phyloP scores from a whole-genome alignment of 2,329 filamentous ascomycete genomes.

The Colletotrichum gigasporum region DNA sequence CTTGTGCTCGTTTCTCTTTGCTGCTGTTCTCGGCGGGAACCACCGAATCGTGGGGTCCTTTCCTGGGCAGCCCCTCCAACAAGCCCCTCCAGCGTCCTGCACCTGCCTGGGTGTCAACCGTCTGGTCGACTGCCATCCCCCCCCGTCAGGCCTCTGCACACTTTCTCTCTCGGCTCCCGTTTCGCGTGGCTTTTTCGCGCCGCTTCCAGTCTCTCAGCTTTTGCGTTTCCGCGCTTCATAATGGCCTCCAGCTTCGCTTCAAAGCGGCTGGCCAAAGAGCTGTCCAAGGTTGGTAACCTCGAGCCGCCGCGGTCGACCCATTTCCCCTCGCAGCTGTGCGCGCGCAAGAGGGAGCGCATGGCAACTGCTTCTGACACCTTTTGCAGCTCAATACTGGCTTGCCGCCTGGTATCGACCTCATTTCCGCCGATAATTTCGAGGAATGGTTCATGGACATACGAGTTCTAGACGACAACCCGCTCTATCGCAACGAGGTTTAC shows the following conservation, averaged over 20 bases:
- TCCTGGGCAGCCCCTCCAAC: conserved; percentile 26
- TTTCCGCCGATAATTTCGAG: conserved; percentile 82
- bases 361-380: conserved; percentile 7
- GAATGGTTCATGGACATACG: conserved; percentile 94
- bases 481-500: conserved; percentile 84
- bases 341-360: neutral
- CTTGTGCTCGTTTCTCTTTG: neutral
- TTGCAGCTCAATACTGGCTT: conserved; percentile 53
- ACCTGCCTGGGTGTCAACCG: no score
- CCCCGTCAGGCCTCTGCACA: neutral
- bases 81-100: conserved; percentile 24
- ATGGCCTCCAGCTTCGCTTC: conserved; percentile 59
- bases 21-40: conserved; percentile 24
- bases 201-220: neutral
- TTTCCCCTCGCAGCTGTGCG: neutral
- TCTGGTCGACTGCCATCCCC: conserved; percentile 1
- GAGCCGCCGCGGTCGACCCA: neutral
- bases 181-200: neutral
- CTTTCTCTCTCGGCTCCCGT: neutral
- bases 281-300: conserved; percentile 57
- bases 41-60: conserved; percentile 30
- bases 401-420: conserved; percentile 78
- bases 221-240: conserved; percentile 10
- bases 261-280: conserved; percentile 69
- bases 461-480: conserved; percentile 88